Base-by-base conservation (phyloP, 352 stramenopile genomes). In the Globisporangium rhizosaccharum region DNA sequence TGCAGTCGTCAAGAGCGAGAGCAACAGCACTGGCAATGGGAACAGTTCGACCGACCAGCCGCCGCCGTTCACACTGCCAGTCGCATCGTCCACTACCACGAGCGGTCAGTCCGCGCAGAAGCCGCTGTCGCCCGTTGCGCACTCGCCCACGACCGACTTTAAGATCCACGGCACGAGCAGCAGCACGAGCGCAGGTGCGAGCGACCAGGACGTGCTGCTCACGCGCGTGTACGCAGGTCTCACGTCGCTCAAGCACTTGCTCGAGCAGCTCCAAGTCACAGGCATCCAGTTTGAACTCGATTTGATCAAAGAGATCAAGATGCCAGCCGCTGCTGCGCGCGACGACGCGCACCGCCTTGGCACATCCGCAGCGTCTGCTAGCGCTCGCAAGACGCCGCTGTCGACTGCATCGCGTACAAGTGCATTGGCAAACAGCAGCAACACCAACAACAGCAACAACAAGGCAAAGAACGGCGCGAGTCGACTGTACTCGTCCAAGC, bases 271-370 rank as follows among this genome's bases (percentile, higher is more conserved):
- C 15, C 85, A 94, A 53, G 82, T 92, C 57, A 72, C 75, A 11
- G 79, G 79, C 17, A 90, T 94, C 51, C 82, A 92, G 59, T 88
- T 85, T 52, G 85, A 94, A 67, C 75, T 92, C 10, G 85, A 94
- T 45, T 59, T 92, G 58, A 88, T 92, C 56, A 88, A 85, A 52
- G 81, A 94, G 37, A 72, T 88, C 51, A 86, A 84, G 62, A 57
- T 85, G 56, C 79, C 68, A 17, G 70, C 76, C 11, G 66, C 49
- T 14, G 28, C 30, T 6, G 49, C 64, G 41, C 79, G 81, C 56
- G 61, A 78, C 51, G 75, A 90, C 18, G 14, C 41, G n/a, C 73
- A 67, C 28, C 15, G 46, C 89, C 85, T 67, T 36, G 2, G 44
- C 66, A 17, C 71, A 61, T 42, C 85, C 76, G 59, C 59, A 49